A percentile compares a stretch with the other conserved stretches of the same genome.
These are phyloP conservation scores for Bathelium albidoporum DNA, from an alignment of 495 filamentous ascomycete genomes.

Conservation along the genomic window DNA sequence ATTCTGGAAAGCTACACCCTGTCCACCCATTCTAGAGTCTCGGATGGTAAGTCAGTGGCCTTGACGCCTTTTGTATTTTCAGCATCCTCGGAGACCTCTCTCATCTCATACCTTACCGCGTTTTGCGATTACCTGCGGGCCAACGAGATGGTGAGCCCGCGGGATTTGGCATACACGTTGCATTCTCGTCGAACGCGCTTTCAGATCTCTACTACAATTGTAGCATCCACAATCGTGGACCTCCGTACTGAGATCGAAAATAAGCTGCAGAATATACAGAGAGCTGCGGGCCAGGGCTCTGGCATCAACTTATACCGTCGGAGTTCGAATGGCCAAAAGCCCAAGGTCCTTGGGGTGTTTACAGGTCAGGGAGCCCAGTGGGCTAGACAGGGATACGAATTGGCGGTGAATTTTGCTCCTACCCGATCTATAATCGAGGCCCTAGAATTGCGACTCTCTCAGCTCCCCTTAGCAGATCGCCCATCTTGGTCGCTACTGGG, in stretches of 20 bases:
- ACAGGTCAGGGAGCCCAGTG: slow-evolving; percentile 67
- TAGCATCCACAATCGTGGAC: no score
- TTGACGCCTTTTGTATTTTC: neutral
- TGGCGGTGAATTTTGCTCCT: slow-evolving; percentile 20
- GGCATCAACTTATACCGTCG: no score
- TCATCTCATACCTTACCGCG: no score
- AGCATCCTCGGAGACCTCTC: no score
- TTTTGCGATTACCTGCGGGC: neutral
- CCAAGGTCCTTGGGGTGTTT: slow-evolving; percentile 26
- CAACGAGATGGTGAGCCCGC: neutral
- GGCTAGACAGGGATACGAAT: slow-evolving; percentile 42
- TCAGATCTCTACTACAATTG: neutral
- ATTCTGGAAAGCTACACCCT: slow-evolving; percentile 1
- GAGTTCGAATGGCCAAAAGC: neutral
- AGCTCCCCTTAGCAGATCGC: slow-evolving; percentile 24
- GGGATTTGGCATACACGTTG: neutral
- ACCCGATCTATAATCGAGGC: slow-evolving; percentile 25
- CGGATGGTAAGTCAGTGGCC: no score
- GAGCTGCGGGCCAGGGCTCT: no score
- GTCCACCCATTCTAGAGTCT: neutral
- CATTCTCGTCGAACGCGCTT: neutral
- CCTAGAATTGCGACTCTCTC: slow-evolving; percentile 19
- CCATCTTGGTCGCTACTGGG: slow-evolving; percentile 40
- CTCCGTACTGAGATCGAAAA: no score
- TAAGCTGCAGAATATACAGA: no score